Conservation (phyloP, 305 asterid genomes). For the Fraxinus paxiana region DNA sequence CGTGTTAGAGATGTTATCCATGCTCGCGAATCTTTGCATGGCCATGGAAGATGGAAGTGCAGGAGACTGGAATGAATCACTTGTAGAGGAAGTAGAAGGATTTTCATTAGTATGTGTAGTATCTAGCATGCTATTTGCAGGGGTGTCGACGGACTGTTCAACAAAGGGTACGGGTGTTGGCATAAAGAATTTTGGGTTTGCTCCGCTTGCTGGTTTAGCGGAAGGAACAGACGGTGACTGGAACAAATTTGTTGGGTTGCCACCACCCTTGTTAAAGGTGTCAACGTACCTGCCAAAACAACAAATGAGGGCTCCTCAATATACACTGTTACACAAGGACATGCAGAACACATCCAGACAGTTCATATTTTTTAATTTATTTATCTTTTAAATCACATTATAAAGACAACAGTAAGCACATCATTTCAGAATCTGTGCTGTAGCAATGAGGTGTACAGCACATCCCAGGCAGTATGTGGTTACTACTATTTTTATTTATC, state of each 20-base stretch:
- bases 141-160: slow-evolving; percentile 41
- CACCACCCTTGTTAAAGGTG: slow-evolving; percentile 83
- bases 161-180: slow-evolving; percentile 49
- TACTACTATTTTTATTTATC: background rate
- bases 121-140: slow-evolving; percentile 28
- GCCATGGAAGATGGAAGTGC: slow-evolving; percentile 32
- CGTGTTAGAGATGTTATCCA: slow-evolving; percentile 51
- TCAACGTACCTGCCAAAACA: slow-evolving; percentile 74
- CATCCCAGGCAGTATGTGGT: background rate
- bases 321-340: background rate
- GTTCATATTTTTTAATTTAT: background rate
- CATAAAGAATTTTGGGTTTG: slow-evolving; percentile 66
- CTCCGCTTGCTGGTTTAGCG: slow-evolving; percentile 44
- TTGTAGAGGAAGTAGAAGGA: slow-evolving; percentile 36
- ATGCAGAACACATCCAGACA: background rate
- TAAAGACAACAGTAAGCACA: background rate
- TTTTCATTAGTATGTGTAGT: slow-evolving; percentile 30
- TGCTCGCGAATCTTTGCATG: slow-evolving; percentile 70
- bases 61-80: slow-evolving; percentile 37
- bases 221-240: slow-evolving; percentile 65
- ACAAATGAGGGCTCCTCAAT: background rate
- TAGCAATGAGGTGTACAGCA: background rate
- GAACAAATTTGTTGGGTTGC: slow-evolving; percentile 53
- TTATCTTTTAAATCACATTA: background rate
- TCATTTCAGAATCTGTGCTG: background rate